A percentile compares a stretch with the other conserved stretches of the same genome.
These are phyloP conservation scores for Trifolium dubium DNA, from an alignment of 306 rosid species.

Conservation along the genomic window DNA sequence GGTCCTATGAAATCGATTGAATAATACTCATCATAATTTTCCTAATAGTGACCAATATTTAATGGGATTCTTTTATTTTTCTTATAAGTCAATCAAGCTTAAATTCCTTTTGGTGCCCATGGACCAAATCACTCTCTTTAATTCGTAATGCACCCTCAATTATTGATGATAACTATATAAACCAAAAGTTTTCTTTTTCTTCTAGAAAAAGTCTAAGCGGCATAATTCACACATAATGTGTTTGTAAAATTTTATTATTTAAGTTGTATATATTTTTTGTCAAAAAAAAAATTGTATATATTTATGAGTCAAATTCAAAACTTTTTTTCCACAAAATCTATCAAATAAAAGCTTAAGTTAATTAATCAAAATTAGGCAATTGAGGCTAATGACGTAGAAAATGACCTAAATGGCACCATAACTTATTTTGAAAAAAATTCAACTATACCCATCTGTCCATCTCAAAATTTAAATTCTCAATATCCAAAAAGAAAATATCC, in stretches of 20 bases:
- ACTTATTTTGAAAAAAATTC: not conserved
- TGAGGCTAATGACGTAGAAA: conserved; percentile 25
- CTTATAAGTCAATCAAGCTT: conserved; percentile 37
- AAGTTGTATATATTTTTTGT: no score
- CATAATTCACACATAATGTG: no score
- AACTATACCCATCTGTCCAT: conserved; percentile 2
- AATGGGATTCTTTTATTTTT: conserved; percentile 16
- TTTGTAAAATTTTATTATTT: no score
- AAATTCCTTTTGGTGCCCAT: conserved; percentile 42
- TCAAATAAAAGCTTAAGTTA: no score
- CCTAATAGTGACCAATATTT: conserved; percentile 23
- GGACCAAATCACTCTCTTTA: conserved; percentile 23
- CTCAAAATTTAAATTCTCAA: conserved; percentile 38
- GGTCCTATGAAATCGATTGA: conserved; percentile 52
- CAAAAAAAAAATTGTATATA: no score
- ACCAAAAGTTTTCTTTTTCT: not conserved
- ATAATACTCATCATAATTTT: not conserved
- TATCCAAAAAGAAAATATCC: conserved; percentile 26
- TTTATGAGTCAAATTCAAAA: no score
- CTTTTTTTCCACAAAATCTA: no score
- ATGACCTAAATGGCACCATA: conserved; percentile 36
- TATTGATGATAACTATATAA: not conserved
- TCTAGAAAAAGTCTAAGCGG: no score
- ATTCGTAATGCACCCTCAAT: not conserved
- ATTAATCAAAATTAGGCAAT: not conserved